Percentiles rank a stretch among this genome's conserved stretches.
These are phyloP conservation scores for Kodamaea derodonti DNA, from an alignment of 1,139 yeast species.

Conservation along the genomic window DNA sequence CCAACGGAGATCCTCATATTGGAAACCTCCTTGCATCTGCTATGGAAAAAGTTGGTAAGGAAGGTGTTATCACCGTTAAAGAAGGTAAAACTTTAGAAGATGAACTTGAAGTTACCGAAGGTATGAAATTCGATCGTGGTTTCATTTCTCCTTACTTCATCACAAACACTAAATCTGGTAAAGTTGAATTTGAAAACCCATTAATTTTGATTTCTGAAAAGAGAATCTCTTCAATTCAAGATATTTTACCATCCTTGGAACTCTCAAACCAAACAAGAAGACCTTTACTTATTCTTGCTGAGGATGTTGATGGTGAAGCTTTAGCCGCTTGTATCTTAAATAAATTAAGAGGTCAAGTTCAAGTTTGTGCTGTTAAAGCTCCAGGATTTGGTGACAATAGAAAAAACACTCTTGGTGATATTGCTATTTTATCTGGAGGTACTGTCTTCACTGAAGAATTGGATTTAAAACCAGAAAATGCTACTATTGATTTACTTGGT, in stretches of 20 bases:
- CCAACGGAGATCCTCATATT: conserved; percentile 94
- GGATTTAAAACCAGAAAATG: conserved; percentile 96
- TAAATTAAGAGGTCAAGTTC: conserved; percentile 98
- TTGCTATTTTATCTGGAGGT: conserved; percentile 96
- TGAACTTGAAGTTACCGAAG: conserved; percentile 96
- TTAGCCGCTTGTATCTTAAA: conserved; percentile 97
- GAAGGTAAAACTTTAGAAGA: conserved; percentile 97
- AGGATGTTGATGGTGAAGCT: conserved; percentile 98
- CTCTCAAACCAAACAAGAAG: conserved; percentile 92
- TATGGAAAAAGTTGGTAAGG: conserved; percentile 99
- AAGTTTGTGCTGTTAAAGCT: conserved; percentile 97
- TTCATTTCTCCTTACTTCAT: conserved; percentile 97
- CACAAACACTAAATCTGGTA: conserved; percentile 94
- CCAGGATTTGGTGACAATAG: conserved; percentile 99
- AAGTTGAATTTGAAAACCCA: conserved; percentile 97
- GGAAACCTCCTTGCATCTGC: conserved; percentile 94
- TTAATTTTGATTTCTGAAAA: conserved; percentile 85
- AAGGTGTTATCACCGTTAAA: conserved; percentile 96
- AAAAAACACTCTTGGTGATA: conserved; percentile 95
- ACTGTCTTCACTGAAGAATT: conserved; percentile 98
- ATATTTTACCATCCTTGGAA: conserved; percentile 90
- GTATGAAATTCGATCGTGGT: conserved; percentile 99
- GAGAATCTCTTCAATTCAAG: conserved; percentile 91
- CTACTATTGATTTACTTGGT: conserved; percentile 88
- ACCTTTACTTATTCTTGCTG: conserved; percentile 92